Percentiles rank a stretch among this genome's conserved stretches.
phyloP scores from a whole-genome alignment of 148 eudicot genomes.

The Beta vulgaris region DNA sequence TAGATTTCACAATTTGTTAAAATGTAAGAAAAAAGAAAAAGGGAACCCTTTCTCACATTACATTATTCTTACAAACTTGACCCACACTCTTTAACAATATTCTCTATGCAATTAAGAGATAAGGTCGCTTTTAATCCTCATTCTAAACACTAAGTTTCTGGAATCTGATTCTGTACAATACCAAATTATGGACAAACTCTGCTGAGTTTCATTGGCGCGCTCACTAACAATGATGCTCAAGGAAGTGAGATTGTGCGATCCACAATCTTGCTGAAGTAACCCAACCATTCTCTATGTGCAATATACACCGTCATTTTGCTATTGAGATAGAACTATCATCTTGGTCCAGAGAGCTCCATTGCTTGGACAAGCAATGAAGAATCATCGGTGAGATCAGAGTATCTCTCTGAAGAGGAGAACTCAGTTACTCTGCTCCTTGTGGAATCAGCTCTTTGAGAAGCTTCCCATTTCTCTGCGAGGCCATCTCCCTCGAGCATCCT shows the following conservation, averaged over 20 bases:
- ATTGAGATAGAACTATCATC: constrained; percentile 33
- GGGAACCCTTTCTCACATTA: background rate
- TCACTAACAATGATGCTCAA: background rate
- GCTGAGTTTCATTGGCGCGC: background rate
- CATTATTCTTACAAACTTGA: constrained; percentile 11
- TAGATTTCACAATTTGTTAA: background rate
- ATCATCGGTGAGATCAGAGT: constrained; percentile 92
- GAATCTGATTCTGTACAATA: constrained; percentile 30
- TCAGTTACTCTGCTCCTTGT: constrained; percentile 65
- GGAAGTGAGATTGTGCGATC: background rate
- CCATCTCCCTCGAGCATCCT: constrained; percentile 98
- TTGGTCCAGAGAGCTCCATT: constrained; percentile 96
- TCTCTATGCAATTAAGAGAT: background rate
- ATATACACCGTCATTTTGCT: background rate
- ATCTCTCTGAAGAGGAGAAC: constrained; percentile 77
- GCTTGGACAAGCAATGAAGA: constrained; percentile 89
- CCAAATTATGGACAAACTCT: constrained; percentile 11
- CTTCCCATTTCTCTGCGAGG: constrained; percentile 97
- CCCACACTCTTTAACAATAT: constrained; percentile 13
- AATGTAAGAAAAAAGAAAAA: background rate
- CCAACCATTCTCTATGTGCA: background rate
- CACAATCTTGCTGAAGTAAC: background rate
- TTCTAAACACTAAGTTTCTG: constrained; percentile 1
- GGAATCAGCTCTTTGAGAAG: constrained; percentile 75
- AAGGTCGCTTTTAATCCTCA: background rate